Evolutionary conservation across 2,329 filamentous ascomycete genomes (phyloP).

Genomic region (Beauveria medogensis): DNA sequence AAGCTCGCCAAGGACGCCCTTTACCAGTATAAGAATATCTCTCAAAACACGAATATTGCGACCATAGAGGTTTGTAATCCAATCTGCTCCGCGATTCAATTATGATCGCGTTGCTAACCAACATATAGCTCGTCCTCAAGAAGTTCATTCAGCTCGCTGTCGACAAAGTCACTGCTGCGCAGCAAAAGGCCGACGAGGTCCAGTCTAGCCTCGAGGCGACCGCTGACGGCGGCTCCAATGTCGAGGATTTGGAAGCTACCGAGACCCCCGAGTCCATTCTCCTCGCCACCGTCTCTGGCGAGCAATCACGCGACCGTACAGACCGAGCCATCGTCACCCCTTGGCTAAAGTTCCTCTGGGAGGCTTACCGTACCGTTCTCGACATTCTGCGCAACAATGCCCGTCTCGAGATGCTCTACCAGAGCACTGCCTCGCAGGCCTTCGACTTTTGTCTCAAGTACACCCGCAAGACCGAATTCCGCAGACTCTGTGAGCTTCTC

Average conservation of each 20-base stretch:
- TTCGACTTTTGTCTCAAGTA: conserved; percentile 99
- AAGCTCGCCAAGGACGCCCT: conserved; percentile 98
- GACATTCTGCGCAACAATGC: conserved; percentile 99
- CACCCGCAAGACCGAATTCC: conserved; percentile 97
- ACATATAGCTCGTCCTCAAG: conserved; percentile 72
- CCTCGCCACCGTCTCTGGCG: conserved; percentile 92
- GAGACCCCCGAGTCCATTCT: conserved; percentile 98
- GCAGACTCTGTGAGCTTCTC: conserved; percentile 92
- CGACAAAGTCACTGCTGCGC: conserved; percentile 90
- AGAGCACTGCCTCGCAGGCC: conserved; percentile 94
- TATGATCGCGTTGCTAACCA: conserved; percentile 12
- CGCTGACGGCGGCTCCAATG: conserved; percentile 48
- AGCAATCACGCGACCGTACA: conserved; percentile 94
- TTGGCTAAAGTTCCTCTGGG: conserved; percentile 99
- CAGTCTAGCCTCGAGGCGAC: conserved; percentile 78
- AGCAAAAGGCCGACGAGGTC: conserved; percentile 91
- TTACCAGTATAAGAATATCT: conserved; percentile 99
- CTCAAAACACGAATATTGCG: conserved; percentile 95
- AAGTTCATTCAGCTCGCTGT: conserved; percentile 97
- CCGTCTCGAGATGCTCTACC: conserved; percentile 93
- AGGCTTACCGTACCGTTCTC: conserved; percentile 95
- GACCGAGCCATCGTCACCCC: conserved; percentile 97
- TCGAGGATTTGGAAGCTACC: conserved; percentile 93
- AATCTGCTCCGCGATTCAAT: neutral
- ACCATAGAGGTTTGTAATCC: conserved; percentile 73